These are phyloP conservation scores for Dillenia suffruticosa DNA, from an alignment of 164 flowering plant genomes.

Conservation along the genomic window DNA sequence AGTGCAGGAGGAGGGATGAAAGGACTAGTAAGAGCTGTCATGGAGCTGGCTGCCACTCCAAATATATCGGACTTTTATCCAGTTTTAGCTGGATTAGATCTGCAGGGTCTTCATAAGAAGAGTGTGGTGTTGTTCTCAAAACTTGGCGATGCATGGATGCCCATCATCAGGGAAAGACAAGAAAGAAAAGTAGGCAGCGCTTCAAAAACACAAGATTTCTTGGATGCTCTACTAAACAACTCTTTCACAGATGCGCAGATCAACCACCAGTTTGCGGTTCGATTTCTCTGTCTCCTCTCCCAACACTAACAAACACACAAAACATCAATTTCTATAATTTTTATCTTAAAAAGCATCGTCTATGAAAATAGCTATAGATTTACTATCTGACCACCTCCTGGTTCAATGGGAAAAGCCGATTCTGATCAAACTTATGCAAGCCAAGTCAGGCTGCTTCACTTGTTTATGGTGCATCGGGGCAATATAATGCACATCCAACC, in stretches of 20 bases:
- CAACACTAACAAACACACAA: conserved; percentile 2
- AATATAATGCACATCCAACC: no score
- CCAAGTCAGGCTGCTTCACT: conserved; percentile 4
- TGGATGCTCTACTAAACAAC: background rate
- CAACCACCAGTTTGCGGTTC: conserved; percentile 21
- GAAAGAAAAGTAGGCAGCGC: background rate
- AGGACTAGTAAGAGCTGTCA: conserved; percentile 18
- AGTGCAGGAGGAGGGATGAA: conserved; percentile 17
- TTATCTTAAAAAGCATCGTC: no score
- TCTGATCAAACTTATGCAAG: no score
- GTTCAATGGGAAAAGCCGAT: no score
- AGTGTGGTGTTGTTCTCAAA: background rate
- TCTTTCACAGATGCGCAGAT: conserved; percentile 16
- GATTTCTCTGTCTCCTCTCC: background rate
- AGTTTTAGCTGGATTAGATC: conserved; percentile 4
- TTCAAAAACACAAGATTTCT: conserved; percentile 12
- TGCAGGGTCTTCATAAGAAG: conserved; percentile 9
- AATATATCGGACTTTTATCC: conserved; percentile 24
- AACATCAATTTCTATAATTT: no score
- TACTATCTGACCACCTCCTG: no score
- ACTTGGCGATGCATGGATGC: conserved; percentile 14
- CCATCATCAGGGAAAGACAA: conserved; percentile 15
- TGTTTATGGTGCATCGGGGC: background rate
- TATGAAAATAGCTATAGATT: no score
- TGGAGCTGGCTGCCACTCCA: conserved; percentile 17